phyloP scores from a whole-genome alignment of 805 yeast species.

The Monosporozyma unispora region DNA sequence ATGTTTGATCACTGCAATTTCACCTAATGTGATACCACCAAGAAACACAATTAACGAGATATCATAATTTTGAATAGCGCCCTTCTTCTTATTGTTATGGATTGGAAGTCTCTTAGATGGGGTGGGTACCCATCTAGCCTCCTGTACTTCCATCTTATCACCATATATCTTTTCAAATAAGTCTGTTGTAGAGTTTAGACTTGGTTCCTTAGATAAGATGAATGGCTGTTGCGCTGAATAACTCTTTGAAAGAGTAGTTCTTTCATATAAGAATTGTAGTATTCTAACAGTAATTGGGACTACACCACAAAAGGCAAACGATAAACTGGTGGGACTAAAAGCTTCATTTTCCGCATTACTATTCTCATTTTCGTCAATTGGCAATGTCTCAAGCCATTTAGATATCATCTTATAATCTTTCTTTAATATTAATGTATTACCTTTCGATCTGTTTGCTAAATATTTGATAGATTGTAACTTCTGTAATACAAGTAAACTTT shows the following conservation, averaged over 20 bases:
- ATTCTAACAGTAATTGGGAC: constrained; percentile 69
- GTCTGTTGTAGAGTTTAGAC: constrained; percentile 14
- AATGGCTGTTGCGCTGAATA: constrained; percentile 28
- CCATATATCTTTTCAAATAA: constrained; percentile 23
- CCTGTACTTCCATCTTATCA: constrained; percentile 8
- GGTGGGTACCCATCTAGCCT: constrained; percentile 19
- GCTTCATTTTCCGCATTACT: constrained; percentile 7
- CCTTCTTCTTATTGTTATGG: not conserved
- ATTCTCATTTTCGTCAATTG: constrained; percentile 13
- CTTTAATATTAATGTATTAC: constrained; percentile 6
- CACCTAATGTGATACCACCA: constrained; percentile 86
- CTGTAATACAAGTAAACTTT: constrained; percentile 20
- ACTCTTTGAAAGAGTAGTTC: constrained; percentile 40
- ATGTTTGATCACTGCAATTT: constrained; percentile 59
- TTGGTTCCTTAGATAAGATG: constrained; percentile 24
- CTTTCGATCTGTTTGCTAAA: constrained; percentile 11
- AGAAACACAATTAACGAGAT: constrained; percentile 45
- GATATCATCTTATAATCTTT: constrained; percentile 21
- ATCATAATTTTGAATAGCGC: constrained; percentile 7
- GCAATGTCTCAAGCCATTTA: constrained; percentile 20
- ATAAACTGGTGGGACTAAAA: constrained; percentile 16
- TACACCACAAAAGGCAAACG: constrained; percentile 71
- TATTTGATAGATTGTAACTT: constrained; percentile 13
- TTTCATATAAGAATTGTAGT: constrained; percentile 55
- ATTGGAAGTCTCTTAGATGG: constrained; percentile 1